A percentile compares a stretch with the other conserved stretches of the same genome.
Conservation (phyloP, 192 early-diverging fungal genomes). For the Lunasporangiospora selenospora region DNA sequence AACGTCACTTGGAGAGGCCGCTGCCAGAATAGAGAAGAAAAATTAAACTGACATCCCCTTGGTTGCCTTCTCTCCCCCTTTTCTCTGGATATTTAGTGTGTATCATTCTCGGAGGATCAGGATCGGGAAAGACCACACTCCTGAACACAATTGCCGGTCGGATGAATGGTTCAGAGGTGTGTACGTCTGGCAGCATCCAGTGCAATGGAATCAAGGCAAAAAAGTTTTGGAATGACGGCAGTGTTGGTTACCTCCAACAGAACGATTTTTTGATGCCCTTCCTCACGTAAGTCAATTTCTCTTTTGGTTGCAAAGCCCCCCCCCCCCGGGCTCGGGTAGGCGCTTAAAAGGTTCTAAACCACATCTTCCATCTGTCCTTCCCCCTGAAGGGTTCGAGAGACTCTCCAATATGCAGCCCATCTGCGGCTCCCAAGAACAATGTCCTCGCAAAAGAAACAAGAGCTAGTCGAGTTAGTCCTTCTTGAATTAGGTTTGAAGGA, state of each 20-base stretch:
- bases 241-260: conserved; percentile 49
- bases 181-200: conserved; percentile 52
- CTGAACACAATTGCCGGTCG: conserved; percentile 78
- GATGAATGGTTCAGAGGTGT: conserved; percentile 55
- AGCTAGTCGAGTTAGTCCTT: conserved; percentile 67
- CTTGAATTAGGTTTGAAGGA: conserved; percentile 69
- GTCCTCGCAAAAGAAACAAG: conserved; percentile 40
- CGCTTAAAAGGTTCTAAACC: no score
- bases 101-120: conserved; percentile 83
- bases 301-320: no score
- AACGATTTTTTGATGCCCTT: conserved; percentile 47
- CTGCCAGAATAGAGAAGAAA: no score
- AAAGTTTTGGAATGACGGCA: conserved; percentile 46
- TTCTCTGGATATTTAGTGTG: conserved; percentile 67
- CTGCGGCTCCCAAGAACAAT: conserved; percentile 53
- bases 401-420: conserved; percentile 70
- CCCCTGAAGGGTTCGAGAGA: conserved; percentile 79
- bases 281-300: conserved; percentile 43
- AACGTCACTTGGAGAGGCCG: no score
- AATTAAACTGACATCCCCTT: no score
- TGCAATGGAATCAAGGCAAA: conserved; percentile 53
- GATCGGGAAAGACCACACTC: conserved; percentile 82
- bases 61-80: conserved; percentile 3
- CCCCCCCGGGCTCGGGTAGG: no score
- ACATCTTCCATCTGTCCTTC: no score